These are phyloP conservation scores for Malassezia nana DNA, from an alignment of 1,284 basidiomycete species.

Conservation along the genomic window DNA sequence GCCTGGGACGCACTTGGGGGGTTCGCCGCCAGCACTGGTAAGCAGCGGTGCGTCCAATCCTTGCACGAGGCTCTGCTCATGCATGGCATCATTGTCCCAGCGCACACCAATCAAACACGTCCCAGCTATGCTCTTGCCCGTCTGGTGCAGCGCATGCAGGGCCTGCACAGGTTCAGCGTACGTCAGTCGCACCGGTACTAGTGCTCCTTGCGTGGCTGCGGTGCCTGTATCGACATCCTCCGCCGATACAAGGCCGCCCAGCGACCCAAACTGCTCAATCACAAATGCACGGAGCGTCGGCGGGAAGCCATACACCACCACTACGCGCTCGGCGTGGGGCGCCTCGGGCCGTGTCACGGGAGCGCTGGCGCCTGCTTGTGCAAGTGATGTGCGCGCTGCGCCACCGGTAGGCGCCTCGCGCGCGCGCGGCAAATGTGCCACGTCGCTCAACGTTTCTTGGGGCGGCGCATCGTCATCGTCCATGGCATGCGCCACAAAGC, in stretches of 20 bases:
- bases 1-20: neutral
- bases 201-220: constrained; percentile 8
- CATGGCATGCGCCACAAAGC: neutral
- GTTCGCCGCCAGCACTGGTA: neutral
- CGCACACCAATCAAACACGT: constrained; percentile 33
- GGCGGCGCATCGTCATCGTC: constrained; percentile 20
- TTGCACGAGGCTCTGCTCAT: constrained; percentile 25
- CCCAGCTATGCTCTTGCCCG: constrained; percentile 27
- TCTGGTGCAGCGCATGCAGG: constrained; percentile 29
- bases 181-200: constrained; percentile 18
- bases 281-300: constrained; percentile 27
- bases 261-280: constrained; percentile 27
- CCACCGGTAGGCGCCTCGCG: neutral
- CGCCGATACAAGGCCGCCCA: constrained; percentile 24
- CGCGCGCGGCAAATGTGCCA: neutral
- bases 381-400: neutral
- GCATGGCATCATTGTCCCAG: constrained; percentile 36
- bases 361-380: neutral
- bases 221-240: constrained; percentile 29
- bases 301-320: constrained; percentile 31
- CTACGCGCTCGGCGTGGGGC: constrained; percentile 23
- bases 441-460: constrained; percentile 10
- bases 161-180: constrained; percentile 30
- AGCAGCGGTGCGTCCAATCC: constrained; percentile 33
- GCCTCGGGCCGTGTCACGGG: neutral